These are phyloP conservation scores for Collariella sp. DNA, from an alignment of 495 filamentous ascomycete genomes.

Conservation along the genomic window DNA sequence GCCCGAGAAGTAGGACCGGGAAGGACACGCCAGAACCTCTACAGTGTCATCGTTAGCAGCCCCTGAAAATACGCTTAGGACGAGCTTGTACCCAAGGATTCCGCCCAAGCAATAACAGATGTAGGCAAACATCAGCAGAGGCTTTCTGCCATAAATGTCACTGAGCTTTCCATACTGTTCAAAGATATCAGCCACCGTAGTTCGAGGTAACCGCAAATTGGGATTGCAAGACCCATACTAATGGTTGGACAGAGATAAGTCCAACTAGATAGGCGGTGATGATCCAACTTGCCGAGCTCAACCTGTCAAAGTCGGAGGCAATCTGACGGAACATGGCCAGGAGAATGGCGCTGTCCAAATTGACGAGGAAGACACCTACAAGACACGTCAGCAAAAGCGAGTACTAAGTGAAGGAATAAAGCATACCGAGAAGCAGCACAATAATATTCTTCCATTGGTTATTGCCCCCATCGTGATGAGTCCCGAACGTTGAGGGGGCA, in stretches of 20 bases:
- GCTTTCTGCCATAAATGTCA: slow-evolving; percentile 16
- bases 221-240: slow-evolving; percentile 4
- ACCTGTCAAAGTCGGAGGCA: slow-evolving; percentile 12
- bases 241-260: slow-evolving; percentile 8
- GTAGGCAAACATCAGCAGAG: slow-evolving; percentile 11
- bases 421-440: slow-evolving; percentile 13
- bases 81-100: slow-evolving; percentile 1
- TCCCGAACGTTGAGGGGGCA: slow-evolving; percentile 1
- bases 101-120: slow-evolving; percentile 1
- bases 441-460: slow-evolving; percentile 12
- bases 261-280: slow-evolving; percentile 14
- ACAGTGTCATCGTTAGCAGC: neutral
- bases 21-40: slow-evolving; percentile 12
- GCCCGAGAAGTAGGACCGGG: slow-evolving; percentile 7
- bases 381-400: neutral
- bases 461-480: neutral
- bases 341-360: slow-evolving; percentile 15
- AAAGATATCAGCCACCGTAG: too few species aligned
- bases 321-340: slow-evolving; percentile 17
- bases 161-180: slow-evolving; percentile 14
- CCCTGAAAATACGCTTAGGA: neutral
- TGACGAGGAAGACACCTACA: slow-evolving; percentile 16
- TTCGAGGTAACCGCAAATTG: too few species aligned
- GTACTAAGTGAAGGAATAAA: too few species aligned
- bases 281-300: slow-evolving; percentile 15